Conservation (phyloP, 2,329 filamentous ascomycete genomes). For the Coniella lustricola region DNA sequence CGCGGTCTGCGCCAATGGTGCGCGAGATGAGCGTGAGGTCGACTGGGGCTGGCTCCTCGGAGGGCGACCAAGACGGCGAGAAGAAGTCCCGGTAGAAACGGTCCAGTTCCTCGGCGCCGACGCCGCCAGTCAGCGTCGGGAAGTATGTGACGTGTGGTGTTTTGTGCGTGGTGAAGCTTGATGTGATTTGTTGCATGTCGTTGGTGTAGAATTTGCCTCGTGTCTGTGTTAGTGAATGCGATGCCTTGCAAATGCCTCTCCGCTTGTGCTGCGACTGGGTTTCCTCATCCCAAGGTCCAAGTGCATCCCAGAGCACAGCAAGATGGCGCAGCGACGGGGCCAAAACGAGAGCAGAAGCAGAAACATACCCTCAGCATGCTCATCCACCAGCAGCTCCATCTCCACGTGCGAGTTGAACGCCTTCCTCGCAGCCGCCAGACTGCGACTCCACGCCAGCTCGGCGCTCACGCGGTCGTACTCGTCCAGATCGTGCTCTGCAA, state of each 20-base stretch:
- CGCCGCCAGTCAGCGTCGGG: conserved; percentile 57
- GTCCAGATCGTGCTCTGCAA: conserved; percentile 64
- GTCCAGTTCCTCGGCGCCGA: conserved; percentile 50
- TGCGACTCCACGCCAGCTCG: conserved; percentile 63
- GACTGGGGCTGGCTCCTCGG: conserved; percentile 47
- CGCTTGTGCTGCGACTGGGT: too few relatives aligned
- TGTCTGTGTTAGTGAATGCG: background rate
- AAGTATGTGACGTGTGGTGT: conserved; percentile 64
- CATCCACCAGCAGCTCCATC: conserved; percentile 57
- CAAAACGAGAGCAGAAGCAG: too few relatives aligned
- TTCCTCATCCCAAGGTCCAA: too few relatives aligned
- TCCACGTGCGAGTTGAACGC: conserved; percentile 55
- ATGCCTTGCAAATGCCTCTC: too few relatives aligned
- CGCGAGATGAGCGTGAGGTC: conserved; percentile 56
- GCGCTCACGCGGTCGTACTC: conserved; percentile 59
- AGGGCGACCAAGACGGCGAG: conserved; percentile 19
- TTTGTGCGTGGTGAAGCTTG: conserved; percentile 51
- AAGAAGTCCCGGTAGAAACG: conserved; percentile 62
- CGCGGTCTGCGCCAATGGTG: conserved; percentile 56
- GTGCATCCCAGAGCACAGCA: too few relatives aligned
- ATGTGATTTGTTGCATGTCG: conserved; percentile 53
- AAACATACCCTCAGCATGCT: conserved; percentile 49
- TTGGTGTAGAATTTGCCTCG: conserved; percentile 48
- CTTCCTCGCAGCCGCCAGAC: conserved; percentile 49
- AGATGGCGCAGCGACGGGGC: too few relatives aligned